Conservation (phyloP, 345 rosid species). For the Citrus trifoliata region DNA sequence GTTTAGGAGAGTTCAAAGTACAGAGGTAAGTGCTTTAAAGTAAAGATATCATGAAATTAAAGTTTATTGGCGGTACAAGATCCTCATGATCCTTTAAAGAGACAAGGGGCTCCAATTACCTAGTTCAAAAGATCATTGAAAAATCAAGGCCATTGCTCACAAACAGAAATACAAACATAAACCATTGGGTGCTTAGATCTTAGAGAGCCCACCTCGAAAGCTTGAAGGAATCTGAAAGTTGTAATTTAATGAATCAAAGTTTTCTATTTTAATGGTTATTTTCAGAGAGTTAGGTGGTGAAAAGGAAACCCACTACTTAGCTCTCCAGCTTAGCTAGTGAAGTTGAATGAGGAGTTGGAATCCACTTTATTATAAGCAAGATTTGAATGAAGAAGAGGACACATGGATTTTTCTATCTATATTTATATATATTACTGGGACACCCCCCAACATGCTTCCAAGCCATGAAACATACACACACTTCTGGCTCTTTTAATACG, state of each 20-base stretch:
- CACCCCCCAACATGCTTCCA: conserved; percentile 57
- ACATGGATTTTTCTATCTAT: conserved; percentile 16
- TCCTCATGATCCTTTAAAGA: conserved; percentile 11
- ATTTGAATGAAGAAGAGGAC: conserved; percentile 36
- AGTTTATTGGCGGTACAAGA: not conserved
- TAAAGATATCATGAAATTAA: not conserved
- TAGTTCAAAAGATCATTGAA: not conserved
- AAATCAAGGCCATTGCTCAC: conserved; percentile 26
- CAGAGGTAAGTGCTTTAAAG: not conserved
- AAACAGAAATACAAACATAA: conserved; percentile 23
- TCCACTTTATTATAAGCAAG: conserved; percentile 70
- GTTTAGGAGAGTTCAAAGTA: conserved; percentile 11
- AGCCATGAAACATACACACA: conserved; percentile 30
- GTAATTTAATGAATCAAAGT: conserved; percentile 26
- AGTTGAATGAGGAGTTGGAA: conserved; percentile 86
- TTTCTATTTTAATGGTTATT: conserved; percentile 33
- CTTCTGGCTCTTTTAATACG: conserved; percentile 30
- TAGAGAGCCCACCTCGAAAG: conserved; percentile 52
- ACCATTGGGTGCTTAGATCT: conserved; percentile 55
- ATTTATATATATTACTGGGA: conserved; percentile 19
- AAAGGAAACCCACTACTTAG: conserved; percentile 64
- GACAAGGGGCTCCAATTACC: not conserved
- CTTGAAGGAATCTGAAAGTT: conserved; percentile 34
- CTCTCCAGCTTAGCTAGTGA: not conserved
- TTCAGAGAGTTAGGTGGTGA: conserved; percentile 81